Conservation (phyloP, 2,329 filamentous ascomycete genomes). For the Microdochium trichocladiopsis region DNA sequence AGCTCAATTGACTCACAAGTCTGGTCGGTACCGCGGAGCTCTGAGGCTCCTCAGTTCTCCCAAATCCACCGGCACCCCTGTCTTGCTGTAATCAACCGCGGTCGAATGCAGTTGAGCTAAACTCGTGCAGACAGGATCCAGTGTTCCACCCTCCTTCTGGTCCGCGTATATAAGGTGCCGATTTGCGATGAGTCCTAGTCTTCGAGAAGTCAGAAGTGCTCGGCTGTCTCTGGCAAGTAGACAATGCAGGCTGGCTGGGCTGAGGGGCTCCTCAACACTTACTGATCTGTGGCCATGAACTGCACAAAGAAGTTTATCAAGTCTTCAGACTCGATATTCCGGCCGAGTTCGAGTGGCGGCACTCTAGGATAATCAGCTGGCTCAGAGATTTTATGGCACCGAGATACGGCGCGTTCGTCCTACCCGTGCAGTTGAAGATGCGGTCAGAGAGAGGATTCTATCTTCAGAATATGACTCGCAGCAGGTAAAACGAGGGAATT, state of each 20-base stretch:
- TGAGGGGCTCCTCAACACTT: too few relatives aligned
- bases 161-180: conserved; percentile 61
- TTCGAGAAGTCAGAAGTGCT: too few relatives aligned
- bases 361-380: conserved; percentile 67
- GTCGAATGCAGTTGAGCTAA: conserved; percentile 62
- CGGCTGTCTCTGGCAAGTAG: too few relatives aligned
- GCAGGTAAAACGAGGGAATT: too few relatives aligned
- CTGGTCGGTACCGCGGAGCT: conserved; percentile 33
- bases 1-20: conserved; percentile 39
- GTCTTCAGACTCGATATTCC: conserved; percentile 52
- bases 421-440: too few relatives aligned
- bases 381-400: conserved; percentile 22
- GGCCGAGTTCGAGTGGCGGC: conserved; percentile 48
- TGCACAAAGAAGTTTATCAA: conserved; percentile 78
- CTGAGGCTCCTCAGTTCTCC: conserved; percentile 30
- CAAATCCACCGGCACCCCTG: conserved; percentile 52
- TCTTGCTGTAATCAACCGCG: conserved; percentile 72
- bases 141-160: conserved; percentile 41
- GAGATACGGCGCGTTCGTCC: conserved; percentile 45
- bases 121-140: conserved; percentile 38
- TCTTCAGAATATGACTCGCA: too few relatives aligned
- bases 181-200: conserved; percentile 47
- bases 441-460: too few relatives aligned
- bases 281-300: conserved; percentile 23
- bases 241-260: too few relatives aligned